Conservation (phyloP, 73 alveolate species). For the Blepharisma stoltei region DNA sequence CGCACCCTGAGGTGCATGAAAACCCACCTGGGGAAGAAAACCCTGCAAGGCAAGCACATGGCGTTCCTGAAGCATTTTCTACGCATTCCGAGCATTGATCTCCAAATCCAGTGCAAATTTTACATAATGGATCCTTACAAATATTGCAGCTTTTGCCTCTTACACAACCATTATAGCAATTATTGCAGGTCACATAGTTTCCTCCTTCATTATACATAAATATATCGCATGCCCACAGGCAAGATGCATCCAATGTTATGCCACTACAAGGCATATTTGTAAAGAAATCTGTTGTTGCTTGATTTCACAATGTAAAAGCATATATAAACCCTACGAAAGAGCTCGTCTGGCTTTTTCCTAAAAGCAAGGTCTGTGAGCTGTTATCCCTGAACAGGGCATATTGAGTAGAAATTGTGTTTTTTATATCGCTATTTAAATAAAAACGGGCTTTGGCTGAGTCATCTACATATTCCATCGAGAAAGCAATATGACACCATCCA, state of each 20-base stretch:
- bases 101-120: not conserved
- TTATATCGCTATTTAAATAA: too few species aligned
- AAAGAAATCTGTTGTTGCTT: not conserved
- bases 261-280: not conserved
- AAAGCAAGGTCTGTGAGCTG: not conserved
- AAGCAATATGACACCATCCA: too few species aligned
- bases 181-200: not conserved
- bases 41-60: not conserved
- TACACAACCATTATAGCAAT: not conserved
- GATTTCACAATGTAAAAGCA: not conserved
- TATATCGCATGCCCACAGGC: not conserved
- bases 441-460: too few species aligned
- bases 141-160: conserved; percentile 1
- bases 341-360: not conserved
- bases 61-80: conserved; percentile 21
- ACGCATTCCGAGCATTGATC: not conserved
- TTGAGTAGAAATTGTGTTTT: too few species aligned
- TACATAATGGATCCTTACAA: not conserved
- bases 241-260: not conserved
- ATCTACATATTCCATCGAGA: too few species aligned
- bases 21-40: not conserved
- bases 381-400: too few species aligned
- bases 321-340: conserved; percentile 10
- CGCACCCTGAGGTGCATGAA: not conserved
- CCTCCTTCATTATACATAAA: not conserved